phyloP scores from a whole-genome alignment of 768 basidiomycete species.

The Cystofilobasidium bisporidii region DNA sequence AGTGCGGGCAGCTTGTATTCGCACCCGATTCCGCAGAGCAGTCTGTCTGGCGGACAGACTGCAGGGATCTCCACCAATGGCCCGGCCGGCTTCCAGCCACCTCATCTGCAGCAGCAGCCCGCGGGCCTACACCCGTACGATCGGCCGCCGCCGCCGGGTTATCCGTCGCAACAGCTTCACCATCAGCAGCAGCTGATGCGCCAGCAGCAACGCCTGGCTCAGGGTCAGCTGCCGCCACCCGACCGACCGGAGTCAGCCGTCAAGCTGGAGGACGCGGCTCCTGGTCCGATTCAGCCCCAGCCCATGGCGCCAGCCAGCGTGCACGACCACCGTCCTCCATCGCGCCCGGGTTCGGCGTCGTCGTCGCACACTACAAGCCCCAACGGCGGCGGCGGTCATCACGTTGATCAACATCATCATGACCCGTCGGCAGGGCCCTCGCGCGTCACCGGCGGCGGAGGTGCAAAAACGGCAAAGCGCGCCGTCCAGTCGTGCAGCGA shows the following conservation, averaged over 20 bases:
- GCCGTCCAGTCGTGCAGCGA: constrained; percentile 26
- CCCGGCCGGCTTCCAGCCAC: not conserved
- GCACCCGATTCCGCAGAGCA: too few relatives aligned
- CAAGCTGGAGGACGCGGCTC: not conserved
- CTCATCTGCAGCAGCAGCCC: not conserved
- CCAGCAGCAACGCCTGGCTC: too few relatives aligned
- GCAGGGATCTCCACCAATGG: too few relatives aligned
- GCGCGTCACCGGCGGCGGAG: not conserved
- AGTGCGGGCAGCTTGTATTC: not conserved
- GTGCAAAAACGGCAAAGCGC: constrained; percentile 12
- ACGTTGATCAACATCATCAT: too few relatives aligned
- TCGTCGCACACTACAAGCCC: not conserved
- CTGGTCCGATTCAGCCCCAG: not conserved
- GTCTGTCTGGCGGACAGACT: too few relatives aligned
- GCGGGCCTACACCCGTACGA: too few relatives aligned
- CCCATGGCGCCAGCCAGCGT: not conserved
- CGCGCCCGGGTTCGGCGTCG: not conserved
- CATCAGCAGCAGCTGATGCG: not conserved
- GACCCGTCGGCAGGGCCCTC: not conserved
- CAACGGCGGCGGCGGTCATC: not conserved
- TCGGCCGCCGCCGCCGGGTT: not conserved
- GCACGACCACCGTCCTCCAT: not conserved
- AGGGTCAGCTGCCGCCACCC: too few relatives aligned
- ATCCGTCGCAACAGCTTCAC: not conserved
- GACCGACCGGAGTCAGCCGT: not conserved